Evolutionary conservation across 306 rosid species (phyloP).

Genomic region (Fragaria iinumae): DNA sequence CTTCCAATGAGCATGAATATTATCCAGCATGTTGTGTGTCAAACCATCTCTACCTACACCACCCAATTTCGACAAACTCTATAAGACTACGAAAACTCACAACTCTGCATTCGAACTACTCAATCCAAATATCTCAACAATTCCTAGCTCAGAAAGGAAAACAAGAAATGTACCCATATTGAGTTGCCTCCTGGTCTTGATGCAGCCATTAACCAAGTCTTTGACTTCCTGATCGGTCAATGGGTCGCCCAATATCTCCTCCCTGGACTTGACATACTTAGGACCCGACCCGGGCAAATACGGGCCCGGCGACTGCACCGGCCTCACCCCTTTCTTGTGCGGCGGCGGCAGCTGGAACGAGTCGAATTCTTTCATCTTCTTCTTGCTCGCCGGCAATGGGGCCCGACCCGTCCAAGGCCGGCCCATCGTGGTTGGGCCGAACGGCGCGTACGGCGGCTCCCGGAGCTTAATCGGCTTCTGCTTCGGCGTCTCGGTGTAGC

Average conservation of each 20-base stretch:
- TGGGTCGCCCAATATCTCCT: slow-evolving; percentile 75
- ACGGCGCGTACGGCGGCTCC: slow-evolving; percentile 65
- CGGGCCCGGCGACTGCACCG: slow-evolving; percentile 88
- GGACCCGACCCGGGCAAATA: slow-evolving; percentile 68
- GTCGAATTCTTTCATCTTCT: slow-evolving; percentile 70
- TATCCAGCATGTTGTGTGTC: slow-evolving; percentile 97
- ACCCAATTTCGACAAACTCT: slow-evolving; percentile 10
- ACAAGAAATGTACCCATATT: slow-evolving; percentile 47
- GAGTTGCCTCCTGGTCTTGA: slow-evolving; percentile 53
- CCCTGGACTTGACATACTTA: slow-evolving; percentile 58
- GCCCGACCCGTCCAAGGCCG: slow-evolving; percentile 88
- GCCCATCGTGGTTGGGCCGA: slow-evolving; percentile 67
- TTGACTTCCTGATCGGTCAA: slow-evolving; percentile 60
- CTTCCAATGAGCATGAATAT: slow-evolving; percentile 96
- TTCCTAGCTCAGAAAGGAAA: neutral
- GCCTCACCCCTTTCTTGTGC: slow-evolving; percentile 75
- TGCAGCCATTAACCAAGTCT: slow-evolving; percentile 43
- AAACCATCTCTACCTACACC: slow-evolving; percentile 93
- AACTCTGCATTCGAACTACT: neutral
- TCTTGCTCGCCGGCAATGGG: slow-evolving; percentile 78
- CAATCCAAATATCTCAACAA: neutral
- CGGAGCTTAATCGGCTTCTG: slow-evolving; percentile 67
- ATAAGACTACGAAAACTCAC: neutral
- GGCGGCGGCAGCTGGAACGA: slow-evolving; percentile 82
- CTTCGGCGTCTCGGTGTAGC: slow-evolving; percentile 92